These are phyloP conservation scores for Trichoderma asperelloides DNA, from an alignment of 495 filamentous ascomycete genomes.

Conservation along the genomic window DNA sequence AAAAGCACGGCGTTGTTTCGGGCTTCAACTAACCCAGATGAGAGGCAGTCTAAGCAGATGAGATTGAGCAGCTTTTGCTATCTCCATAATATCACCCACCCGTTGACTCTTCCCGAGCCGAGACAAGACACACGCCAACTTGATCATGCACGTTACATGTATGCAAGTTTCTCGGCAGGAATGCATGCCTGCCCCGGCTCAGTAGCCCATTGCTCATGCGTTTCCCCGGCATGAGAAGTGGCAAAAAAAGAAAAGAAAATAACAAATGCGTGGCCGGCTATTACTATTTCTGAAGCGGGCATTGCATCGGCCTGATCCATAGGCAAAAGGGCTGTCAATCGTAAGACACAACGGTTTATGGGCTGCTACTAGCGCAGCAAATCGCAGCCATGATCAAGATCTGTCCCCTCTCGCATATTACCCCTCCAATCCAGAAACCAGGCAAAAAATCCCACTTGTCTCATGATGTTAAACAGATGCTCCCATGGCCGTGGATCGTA, in stretches of 20 bases:
- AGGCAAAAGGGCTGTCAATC: not conserved
- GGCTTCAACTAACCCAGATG: not conserved
- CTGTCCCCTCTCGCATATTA: not conserved
- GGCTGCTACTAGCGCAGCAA: not conserved
- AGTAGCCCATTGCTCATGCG: not conserved
- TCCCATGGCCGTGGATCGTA: not conserved
- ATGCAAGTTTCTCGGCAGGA: conserved; percentile 1
- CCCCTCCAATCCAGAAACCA: not conserved
- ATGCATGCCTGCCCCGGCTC: not conserved
- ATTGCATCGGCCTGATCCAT: not conserved
- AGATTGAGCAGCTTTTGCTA: not conserved
- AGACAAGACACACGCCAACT: not conserved
- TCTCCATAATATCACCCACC: not conserved
- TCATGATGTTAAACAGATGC: not conserved
- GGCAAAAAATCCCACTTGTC: not conserved
- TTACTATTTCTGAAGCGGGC: not conserved
- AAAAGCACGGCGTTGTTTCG: not conserved
- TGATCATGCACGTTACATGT: conserved; percentile 1
- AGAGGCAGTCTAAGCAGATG: not conserved
- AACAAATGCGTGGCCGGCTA: too few relatives aligned
- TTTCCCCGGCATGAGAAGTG: not conserved
- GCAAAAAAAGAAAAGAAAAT: not conserved
- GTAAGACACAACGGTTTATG: not conserved
- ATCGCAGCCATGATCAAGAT: not conserved
- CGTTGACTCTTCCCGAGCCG: not conserved